Evolutionary conservation across 352 stramenopile genomes (phyloP), one percentile per base, ranked within the genome.

Genomic region (Saprolegnia parasitica): DNA sequence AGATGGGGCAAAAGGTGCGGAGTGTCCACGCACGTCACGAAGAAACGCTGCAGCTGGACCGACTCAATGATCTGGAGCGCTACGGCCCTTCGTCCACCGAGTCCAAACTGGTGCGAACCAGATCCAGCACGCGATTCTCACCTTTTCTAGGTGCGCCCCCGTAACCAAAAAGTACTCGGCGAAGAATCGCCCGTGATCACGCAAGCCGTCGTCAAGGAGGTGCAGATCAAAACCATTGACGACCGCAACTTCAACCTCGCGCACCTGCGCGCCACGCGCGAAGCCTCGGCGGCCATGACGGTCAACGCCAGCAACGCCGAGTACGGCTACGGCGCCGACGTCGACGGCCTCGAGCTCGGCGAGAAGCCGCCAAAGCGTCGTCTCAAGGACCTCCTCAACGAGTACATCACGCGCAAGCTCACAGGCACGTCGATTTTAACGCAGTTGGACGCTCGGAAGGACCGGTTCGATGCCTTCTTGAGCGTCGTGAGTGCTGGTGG

Each of bases 201-300:
- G 21, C 78, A 90, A 63, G 77, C 95, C 20, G 79, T 91, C 16
- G 89, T 96, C 21, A 89, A 93, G 68, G 83, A 96, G 58, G 89
- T 97, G 24, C 81, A 96, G 71, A 95, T 97, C 66, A 96, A 96
- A 71, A 84, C 91, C 23, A 87, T 95, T 55, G 91, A 90, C 71
- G 80, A 90, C 29, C 54, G 55, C 9, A 70, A 70, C 29, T 84
- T 88, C 68, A 90, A 87, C 16, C 74, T 96, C 10, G 87, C 93
- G 57, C 91, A 95, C 64, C 76, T 96, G 37, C 83, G 88, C 0
- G 77, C 81, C 29, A 92, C 78, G 37, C 79, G 83, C 37, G 87
- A 95, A 68, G 81, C 81, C 9, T 87, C 88, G 58, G 80, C 87
- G 49, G 26, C 71, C 2, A 60, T 73, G 21, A 60, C 52, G 35